Conservation (phyloP, 371 early-diverging fungal genomes). For the Mucor racemosus region DNA sequence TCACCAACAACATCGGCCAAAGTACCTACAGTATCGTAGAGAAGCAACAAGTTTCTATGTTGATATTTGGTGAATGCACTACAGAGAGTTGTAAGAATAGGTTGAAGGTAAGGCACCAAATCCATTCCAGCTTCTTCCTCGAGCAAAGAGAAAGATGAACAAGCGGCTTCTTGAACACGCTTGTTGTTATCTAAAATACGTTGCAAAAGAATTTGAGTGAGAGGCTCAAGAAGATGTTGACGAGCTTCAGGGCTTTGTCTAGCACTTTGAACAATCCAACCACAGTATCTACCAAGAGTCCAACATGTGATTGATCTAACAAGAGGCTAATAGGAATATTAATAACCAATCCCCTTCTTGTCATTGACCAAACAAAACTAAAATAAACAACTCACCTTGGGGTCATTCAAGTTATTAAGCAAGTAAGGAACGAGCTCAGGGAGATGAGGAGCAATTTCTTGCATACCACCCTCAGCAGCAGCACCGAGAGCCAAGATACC, state of each 20-base stretch:
- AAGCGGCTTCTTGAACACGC: conserved; percentile 94
- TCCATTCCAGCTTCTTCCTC: conserved; percentile 84
- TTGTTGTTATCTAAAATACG: conserved; percentile 91
- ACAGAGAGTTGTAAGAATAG: conserved; percentile 78
- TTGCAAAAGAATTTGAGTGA: conserved; percentile 75
- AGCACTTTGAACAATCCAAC: conserved; percentile 68
- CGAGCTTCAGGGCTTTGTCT: conserved; percentile 63
- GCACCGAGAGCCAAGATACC: conserved; percentile 97
- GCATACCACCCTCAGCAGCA: conserved; percentile 90
- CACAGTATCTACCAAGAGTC: conserved; percentile 92
- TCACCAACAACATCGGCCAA: conserved; percentile 88
- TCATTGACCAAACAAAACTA: no score
- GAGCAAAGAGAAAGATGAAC: conserved; percentile 89
- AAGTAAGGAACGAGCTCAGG: conserved; percentile 87
- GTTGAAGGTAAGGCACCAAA: conserved; percentile 83
- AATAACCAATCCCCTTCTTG: background rate
- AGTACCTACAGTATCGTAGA: conserved; percentile 95
- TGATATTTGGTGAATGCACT: conserved; percentile 86
- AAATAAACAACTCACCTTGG: conserved; percentile 66
- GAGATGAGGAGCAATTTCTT: conserved; percentile 88
- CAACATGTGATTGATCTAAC: conserved; percentile 97
- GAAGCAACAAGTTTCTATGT: conserved; percentile 85
- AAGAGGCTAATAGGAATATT: conserved; percentile 63
- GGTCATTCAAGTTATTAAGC: conserved; percentile 76
- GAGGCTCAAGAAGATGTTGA: conserved; percentile 75